phyloP scores from a whole-genome alignment of 1,139 yeast species.

The Blastobotrys persicus region DNA sequence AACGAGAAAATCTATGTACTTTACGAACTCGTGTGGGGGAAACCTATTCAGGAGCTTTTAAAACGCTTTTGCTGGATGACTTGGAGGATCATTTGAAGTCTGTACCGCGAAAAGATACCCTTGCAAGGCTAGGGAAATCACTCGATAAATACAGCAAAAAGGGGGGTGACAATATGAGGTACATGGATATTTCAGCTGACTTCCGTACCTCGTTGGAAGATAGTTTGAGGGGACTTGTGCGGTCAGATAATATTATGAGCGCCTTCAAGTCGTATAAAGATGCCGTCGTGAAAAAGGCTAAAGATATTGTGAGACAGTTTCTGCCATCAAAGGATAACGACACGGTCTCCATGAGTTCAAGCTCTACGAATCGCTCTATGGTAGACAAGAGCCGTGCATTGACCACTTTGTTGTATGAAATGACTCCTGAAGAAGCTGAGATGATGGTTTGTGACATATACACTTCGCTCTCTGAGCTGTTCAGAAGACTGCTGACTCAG shows the following conservation, averaged over 20 bases:
- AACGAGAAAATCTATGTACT: conserved; percentile 51
- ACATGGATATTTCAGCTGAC: conserved; percentile 39
- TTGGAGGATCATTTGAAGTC: conserved; percentile 54
- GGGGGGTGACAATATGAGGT: conserved; percentile 35
- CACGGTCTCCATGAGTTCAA: conserved; percentile 28
- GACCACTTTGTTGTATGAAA: conserved; percentile 56
- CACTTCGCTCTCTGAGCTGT: conserved; percentile 64
- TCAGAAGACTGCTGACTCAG: conserved; percentile 71
- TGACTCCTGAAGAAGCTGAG: conserved; percentile 74
- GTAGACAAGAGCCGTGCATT: conserved; percentile 39
- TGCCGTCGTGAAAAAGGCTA: conserved; percentile 63
- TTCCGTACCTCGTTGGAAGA: conserved; percentile 45
- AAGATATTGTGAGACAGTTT: conserved; percentile 62
- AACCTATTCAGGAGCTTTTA: conserved; percentile 58
- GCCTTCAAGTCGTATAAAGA: conserved; percentile 72
- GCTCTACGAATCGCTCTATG: conserved; percentile 25
- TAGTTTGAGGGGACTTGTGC: conserved; percentile 54
- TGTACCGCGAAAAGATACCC: conserved; percentile 49
- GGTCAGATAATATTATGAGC: conserved; percentile 60
- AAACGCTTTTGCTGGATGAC: conserved; percentile 56
- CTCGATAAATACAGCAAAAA: conserved; percentile 24
- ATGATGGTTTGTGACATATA: conserved; percentile 63
- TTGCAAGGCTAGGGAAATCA: conserved; percentile 47
- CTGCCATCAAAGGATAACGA: conserved; percentile 49
- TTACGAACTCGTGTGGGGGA: conserved; percentile 63